Percentiles rank a stretch among this genome's conserved stretches.
Evolutionary conservation across 192 early-diverging fungal species (phyloP).

Genomic region (Neocallimastix lanati): DNA sequence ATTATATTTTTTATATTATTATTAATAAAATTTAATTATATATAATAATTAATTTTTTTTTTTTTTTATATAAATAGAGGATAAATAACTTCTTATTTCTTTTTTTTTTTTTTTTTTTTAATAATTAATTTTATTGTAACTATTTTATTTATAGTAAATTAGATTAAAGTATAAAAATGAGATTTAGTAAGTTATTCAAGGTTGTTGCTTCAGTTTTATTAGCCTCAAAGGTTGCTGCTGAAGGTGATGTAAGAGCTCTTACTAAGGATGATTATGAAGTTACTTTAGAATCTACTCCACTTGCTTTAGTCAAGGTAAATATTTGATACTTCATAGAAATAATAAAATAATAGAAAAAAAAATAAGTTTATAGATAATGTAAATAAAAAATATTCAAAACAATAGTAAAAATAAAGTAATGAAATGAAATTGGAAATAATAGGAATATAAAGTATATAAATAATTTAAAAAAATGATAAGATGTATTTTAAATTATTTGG

Average conservation of each 20-base stretch:
- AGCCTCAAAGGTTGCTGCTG: conserved; percentile 1
- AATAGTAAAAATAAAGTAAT: no score
- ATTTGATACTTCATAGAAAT: conserved; percentile 36
- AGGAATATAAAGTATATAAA: no score
- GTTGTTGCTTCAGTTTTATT: neutral
- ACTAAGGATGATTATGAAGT: conserved; percentile 9
- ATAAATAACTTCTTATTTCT: neutral
- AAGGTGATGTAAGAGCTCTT: conserved; percentile 24
- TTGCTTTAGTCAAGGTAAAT: neutral
- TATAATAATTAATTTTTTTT: no score
- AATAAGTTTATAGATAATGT: conserved; percentile 18
- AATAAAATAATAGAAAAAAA: conserved; percentile 31
- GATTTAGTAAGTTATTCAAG: neutral
- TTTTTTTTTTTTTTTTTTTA: neutral
- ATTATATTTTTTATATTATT: no score
- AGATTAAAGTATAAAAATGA: neutral
- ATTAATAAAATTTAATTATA: no score
- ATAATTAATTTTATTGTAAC: no score
- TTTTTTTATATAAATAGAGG: neutral
- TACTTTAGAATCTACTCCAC: neutral
- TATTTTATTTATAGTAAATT: neutral
- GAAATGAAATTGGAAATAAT: no score
- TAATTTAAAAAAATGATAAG: no score
- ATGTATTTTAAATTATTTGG: no score
- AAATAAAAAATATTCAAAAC: no score